Evolutionary conservation across 257 asterid species (phyloP).

Genomic region (Ocimum tenuiflorum): DNA sequence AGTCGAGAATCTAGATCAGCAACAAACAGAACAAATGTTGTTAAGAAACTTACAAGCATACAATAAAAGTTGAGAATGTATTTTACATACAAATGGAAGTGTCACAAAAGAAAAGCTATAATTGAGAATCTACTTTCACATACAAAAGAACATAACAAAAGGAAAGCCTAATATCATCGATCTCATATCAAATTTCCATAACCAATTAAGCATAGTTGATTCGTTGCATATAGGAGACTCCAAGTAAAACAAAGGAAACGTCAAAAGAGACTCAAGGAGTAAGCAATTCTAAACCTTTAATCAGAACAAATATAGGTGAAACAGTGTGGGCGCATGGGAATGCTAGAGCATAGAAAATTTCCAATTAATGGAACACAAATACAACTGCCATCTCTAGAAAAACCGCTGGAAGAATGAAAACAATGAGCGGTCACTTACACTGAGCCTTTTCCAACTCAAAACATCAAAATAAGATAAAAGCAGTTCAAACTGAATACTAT

Average conservation of each 20-base stretch:
- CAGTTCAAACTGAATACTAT: neutral
- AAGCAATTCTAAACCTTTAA: neutral
- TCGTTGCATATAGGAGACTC: neutral
- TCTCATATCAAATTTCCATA: neutral
- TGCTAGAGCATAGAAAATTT: neutral
- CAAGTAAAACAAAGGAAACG: slow-evolving; percentile 1
- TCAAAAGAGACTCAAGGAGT: slow-evolving; percentile 2
- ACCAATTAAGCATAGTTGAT: neutral
- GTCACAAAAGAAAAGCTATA: neutral
- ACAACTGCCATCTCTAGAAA: neutral
- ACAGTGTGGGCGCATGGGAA: neutral
- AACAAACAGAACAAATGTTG: slow-evolving; percentile 28
- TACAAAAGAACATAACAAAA: neutral
- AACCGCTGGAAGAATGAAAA: neutral
- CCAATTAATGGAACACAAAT: slow-evolving; percentile 7
- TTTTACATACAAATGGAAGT: neutral
- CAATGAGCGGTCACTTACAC: neutral
- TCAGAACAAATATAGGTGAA: neutral
- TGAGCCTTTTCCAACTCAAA: slow-evolving; percentile 9
- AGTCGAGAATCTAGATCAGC: slow-evolving; percentile 75
- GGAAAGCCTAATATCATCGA: neutral
- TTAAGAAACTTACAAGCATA: slow-evolving; percentile 15
- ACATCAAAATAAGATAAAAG: slow-evolving; percentile 9
- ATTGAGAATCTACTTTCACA: neutral
- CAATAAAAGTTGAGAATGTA: slow-evolving; percentile 12